phyloP scores from a whole-genome alignment of 106 monocot species.

The Apostasia shenzhenica region DNA sequence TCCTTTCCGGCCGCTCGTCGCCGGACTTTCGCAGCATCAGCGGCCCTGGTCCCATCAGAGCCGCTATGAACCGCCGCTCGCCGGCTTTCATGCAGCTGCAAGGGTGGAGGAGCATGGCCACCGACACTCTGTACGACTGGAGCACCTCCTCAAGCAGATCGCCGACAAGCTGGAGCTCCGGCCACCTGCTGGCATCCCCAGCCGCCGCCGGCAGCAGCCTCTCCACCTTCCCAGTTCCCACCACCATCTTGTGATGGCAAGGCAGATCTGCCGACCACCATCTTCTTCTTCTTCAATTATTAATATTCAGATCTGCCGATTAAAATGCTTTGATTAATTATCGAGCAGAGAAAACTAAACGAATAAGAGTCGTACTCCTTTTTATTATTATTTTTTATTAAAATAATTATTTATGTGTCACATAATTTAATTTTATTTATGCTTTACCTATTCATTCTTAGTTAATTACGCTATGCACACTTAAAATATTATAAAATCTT shows the following conservation, averaged over 20 bases:
- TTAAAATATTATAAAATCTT: too few species aligned
- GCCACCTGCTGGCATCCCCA: background rate
- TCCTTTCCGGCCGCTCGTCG: background rate
- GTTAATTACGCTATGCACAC: too few species aligned
- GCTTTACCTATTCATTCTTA: too few species aligned
- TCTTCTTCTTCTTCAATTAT: conserved; percentile 1
- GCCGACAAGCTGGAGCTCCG: background rate
- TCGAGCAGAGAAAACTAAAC: too few species aligned
- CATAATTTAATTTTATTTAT: too few species aligned
- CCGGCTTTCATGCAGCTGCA: background rate
- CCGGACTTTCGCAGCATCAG: background rate
- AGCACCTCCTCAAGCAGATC: background rate
- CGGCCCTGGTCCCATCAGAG: too few species aligned
- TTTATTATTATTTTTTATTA: too few species aligned
- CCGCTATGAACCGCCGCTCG: too few species aligned
- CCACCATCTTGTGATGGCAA: conserved; percentile 1
- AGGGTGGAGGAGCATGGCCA: background rate
- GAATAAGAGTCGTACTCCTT: too few species aligned
- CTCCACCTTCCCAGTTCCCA: background rate
- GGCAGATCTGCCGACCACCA: background rate
- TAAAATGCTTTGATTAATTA: too few species aligned
- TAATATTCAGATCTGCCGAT: too few species aligned
- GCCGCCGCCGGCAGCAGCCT: background rate
- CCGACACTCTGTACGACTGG: background rate
- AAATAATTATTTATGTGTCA: too few species aligned